Percentiles rank a stretch among this genome's conserved stretches.
Conservation (phyloP, 1,139 yeast species). For the Geotrichum phurueaensis region DNA sequence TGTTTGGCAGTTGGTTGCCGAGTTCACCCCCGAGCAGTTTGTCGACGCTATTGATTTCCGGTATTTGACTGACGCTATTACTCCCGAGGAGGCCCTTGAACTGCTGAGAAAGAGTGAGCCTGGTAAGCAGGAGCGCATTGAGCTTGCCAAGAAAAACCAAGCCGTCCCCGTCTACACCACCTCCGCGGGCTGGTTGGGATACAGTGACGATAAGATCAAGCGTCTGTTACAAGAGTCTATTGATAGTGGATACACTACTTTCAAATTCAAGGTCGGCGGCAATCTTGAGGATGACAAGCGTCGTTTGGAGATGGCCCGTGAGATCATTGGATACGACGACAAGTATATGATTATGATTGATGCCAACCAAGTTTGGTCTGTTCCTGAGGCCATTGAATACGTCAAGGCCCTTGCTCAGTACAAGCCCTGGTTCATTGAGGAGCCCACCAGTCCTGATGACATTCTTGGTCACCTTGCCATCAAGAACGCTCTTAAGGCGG, state of each 20-base stretch:
- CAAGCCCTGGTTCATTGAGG: constrained; percentile 41
- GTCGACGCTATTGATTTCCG: constrained; percentile 42
- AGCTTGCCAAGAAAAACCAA: constrained; percentile 33
- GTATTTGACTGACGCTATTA: constrained; percentile 39
- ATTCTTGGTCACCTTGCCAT: constrained; percentile 38
- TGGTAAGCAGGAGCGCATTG: constrained; percentile 35
- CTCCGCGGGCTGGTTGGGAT: constrained; percentile 44
- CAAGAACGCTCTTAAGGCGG: constrained; percentile 35
- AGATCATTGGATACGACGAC: constrained; percentile 38
- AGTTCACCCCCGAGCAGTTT: constrained; percentile 41
- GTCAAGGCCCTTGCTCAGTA: constrained; percentile 36
- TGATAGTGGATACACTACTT: constrained; percentile 38
- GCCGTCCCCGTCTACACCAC: constrained; percentile 45
- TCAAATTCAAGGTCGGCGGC: constrained; percentile 42
- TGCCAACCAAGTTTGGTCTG: constrained; percentile 41
- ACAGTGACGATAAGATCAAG: constrained; percentile 40
- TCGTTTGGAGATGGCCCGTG: constrained; percentile 38
- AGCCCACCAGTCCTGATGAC: constrained; percentile 42
- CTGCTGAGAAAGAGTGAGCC: constrained; percentile 31
- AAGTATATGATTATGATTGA: constrained; percentile 34
- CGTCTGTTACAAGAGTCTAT: constrained; percentile 33
- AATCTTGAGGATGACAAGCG: constrained; percentile 36
- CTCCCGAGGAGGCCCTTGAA: constrained; percentile 38
- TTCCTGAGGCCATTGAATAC: constrained; percentile 40
- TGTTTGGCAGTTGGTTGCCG: constrained; percentile 39